Percentiles rank a stretch among this genome's conserved stretches.
These are phyloP conservation scores for Elongisporangium undulatum DNA, from an alignment of 352 stramenopile genomes.

Conservation along the genomic window DNA sequence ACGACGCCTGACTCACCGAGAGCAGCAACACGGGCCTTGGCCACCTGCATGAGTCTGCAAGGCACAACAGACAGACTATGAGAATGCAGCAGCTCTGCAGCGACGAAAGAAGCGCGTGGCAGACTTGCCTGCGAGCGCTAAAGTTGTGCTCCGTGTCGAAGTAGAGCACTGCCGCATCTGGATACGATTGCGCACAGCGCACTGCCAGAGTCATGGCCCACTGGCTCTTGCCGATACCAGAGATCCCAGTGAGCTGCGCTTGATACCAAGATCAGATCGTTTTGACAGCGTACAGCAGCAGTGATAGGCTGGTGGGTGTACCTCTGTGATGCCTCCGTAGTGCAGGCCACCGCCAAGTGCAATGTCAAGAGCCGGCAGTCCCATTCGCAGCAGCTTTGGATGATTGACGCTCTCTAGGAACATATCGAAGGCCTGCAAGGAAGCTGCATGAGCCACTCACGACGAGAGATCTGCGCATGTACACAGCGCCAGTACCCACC, in stretches of 20 bases:
- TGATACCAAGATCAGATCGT: conserved; percentile 6
- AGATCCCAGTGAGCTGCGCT: conserved; percentile 56
- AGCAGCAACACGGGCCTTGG: conserved; percentile 23
- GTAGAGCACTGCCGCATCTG: conserved; percentile 48
- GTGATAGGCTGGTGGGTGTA: not conserved
- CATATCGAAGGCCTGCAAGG: conserved; percentile 61
- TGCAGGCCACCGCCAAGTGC: conserved; percentile 62
- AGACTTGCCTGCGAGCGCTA: conserved; percentile 50
- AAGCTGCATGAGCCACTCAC: not conserved
- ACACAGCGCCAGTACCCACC: conserved; percentile 10
- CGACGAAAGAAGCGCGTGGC: not conserved
- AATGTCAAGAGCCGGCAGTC: conserved; percentile 51
- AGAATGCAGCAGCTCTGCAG: not conserved
- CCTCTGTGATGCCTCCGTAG: conserved; percentile 47
- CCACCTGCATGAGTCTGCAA: conserved; percentile 46
- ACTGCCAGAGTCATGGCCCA: conserved; percentile 71
- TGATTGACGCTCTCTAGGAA: conserved; percentile 72
- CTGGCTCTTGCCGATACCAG: conserved; percentile 76
- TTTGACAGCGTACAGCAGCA: not conserved
- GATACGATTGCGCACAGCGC: conserved; percentile 61
- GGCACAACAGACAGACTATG: not conserved
- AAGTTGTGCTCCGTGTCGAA: conserved; percentile 75
- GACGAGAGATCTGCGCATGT: not conserved
- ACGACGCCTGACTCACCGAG: conserved; percentile 4
- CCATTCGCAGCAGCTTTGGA: conserved; percentile 59